phyloP scores from a whole-genome alignment of 176 grass and related monocot genomes.

The Otatea glauca region DNA sequence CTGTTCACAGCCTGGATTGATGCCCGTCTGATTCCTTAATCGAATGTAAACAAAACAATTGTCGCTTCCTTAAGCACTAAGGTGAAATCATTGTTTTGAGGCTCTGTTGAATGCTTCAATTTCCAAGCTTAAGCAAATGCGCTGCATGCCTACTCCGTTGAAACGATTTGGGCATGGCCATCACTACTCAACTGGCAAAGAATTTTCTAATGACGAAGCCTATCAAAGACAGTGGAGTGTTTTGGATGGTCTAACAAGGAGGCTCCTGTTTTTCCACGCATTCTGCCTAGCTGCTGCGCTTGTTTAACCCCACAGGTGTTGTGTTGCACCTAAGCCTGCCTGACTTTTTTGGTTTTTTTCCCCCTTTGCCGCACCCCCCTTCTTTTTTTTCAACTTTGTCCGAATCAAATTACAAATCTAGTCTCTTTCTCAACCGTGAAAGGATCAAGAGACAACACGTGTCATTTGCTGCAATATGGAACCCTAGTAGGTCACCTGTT shows the following conservation, averaged over 20 bases:
- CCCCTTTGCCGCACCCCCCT: too few species aligned
- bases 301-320: not conserved
- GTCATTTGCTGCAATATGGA: too few species aligned
- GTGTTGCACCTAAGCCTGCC: not conserved
- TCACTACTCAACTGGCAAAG: not conserved
- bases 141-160: not conserved
- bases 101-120: constrained; percentile 1
- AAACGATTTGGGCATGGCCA: not conserved
- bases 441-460: too few species aligned
- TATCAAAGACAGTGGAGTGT: not conserved
- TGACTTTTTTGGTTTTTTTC: too few species aligned
- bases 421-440: too few species aligned
- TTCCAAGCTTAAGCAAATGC: not conserved
- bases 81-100: not conserved
- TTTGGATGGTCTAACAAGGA: not conserved
- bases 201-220: not conserved
- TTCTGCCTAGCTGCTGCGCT: not conserved
- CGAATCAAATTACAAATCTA: too few species aligned
- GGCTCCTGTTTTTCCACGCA: not conserved
- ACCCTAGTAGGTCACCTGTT: too few species aligned
- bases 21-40: too few species aligned
- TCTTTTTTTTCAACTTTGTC: too few species aligned
- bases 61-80: constrained; percentile 12
- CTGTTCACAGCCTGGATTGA: not conserved
- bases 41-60: not conserved